Percentiles rank a stretch among this genome's conserved stretches.
phyloP scores from a whole-genome alignment of 2,329 filamentous ascomycete species.

The Fusarium vanettenii region DNA sequence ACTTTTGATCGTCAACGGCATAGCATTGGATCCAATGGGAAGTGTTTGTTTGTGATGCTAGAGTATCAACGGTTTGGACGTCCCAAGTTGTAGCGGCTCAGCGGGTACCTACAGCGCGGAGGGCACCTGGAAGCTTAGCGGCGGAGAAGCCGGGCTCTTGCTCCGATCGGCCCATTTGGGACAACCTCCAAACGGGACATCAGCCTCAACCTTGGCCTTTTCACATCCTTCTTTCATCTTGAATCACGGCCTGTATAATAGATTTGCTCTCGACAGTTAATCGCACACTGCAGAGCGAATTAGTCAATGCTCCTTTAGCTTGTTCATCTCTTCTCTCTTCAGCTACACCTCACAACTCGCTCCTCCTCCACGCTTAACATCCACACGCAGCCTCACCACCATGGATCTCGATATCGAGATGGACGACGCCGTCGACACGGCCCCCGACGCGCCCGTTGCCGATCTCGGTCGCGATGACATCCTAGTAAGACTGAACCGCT shows the following conservation, averaged over 20 bases:
- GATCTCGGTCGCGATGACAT: conserved; percentile 51
- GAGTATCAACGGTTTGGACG: not conserved
- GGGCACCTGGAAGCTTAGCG: conserved; percentile 9
- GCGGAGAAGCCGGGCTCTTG: conserved; percentile 26
- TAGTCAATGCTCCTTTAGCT: not conserved
- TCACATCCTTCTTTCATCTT: not conserved
- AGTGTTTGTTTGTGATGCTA: not conserved
- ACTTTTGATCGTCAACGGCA: not conserved
- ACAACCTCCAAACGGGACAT: conserved; percentile 3
- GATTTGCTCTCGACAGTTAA: not conserved
- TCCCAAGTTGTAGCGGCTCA: not conserved
- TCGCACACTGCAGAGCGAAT: not conserved
- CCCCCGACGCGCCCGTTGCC: conserved; percentile 41
- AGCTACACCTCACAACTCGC: not conserved
- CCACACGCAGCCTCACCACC: not conserved
- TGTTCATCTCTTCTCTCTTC: not conserved
- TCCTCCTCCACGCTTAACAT: not conserved
- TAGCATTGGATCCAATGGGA: not conserved
- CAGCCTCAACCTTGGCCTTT: conserved; percentile 18
- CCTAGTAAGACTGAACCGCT: conserved; percentile 45
- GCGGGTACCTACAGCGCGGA: not conserved
- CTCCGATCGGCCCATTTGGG: conserved; percentile 21
- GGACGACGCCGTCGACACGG: conserved; percentile 66
- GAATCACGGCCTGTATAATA: not conserved
- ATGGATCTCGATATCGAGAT: conserved; percentile 81